Evolutionary conservation across 768 basidiomycete species (phyloP).

Genomic region (Flagelloscypha sp.): DNA sequence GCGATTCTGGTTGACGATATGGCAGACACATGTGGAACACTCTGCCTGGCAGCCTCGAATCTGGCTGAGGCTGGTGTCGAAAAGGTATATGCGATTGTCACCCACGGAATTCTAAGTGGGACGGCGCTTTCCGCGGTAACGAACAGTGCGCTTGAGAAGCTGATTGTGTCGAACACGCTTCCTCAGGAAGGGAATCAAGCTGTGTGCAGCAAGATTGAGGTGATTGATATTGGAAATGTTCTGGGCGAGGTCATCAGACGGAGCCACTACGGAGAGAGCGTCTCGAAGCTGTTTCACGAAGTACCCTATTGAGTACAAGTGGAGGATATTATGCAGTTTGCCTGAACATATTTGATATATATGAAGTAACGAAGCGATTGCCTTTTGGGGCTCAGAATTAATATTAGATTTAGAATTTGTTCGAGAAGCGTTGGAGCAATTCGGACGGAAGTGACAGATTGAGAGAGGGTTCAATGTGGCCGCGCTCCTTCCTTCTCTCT

Average conservation of each 20-base stretch:
- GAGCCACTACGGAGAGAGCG: conserved; percentile 95
- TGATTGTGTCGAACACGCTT: conserved; percentile 97
- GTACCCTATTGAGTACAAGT: conserved; percentile 61
- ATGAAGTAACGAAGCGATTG: too few species aligned
- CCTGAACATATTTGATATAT: too few species aligned
- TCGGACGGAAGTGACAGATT: too few species aligned
- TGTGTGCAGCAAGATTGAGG: conserved; percentile 73
- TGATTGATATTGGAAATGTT: conserved; percentile 90
- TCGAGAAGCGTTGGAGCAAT: too few species aligned
- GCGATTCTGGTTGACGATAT: conserved; percentile 98
- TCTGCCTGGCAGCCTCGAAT: conserved; percentile 85
- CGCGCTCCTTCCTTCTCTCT: conserved; percentile 18
- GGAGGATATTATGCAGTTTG: neutral
- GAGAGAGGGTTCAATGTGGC: too few species aligned
- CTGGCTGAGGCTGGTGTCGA: conserved; percentile 82
- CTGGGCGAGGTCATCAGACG: conserved; percentile 94
- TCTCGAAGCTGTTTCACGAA: conserved; percentile 83
- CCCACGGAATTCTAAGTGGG: conserved; percentile 92
- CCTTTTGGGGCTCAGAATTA: too few species aligned
- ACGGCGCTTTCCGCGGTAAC: conserved; percentile 71
- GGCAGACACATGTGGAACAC: conserved; percentile 94
- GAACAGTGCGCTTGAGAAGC: conserved; percentile 74
- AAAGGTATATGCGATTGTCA: conserved; percentile 87
- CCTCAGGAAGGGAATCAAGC: conserved; percentile 77
- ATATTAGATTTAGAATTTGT: too few species aligned